A percentile compares a stretch with the other conserved stretches of the same genome.
phyloP scores from a whole-genome alignment of 352 stramenopile species.

The Pythium chondricola region DNA sequence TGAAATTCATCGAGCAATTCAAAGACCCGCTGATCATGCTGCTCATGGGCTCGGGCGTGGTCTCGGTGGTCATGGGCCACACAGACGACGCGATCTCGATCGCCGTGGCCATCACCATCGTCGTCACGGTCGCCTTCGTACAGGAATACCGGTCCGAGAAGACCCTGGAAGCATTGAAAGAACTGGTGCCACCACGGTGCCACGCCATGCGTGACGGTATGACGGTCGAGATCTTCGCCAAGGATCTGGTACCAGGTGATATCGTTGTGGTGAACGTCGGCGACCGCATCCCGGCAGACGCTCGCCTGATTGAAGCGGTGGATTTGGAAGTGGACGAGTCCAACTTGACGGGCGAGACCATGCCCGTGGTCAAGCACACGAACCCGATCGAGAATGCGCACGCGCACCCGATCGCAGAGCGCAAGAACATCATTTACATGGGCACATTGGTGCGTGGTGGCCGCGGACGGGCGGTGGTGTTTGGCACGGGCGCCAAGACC shows the following conservation, averaged over 20 bases:
- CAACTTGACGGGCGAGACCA: conserved; percentile 92
- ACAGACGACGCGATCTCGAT: conserved; percentile 95
- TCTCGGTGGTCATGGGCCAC: conserved; percentile 92
- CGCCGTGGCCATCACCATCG: conserved; percentile 93
- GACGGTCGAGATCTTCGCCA: conserved; percentile 58
- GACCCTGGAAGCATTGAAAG: conserved; percentile 77
- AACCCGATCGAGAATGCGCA: conserved; percentile 54
- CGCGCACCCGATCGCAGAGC: conserved; percentile 63
- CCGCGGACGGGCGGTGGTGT: conserved; percentile 90
- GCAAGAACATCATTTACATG: conserved; percentile 95
- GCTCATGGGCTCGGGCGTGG: conserved; percentile 87
- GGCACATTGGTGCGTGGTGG: conserved; percentile 93
- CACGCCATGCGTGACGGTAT: conserved; percentile 53
- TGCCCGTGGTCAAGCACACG: conserved; percentile 76
- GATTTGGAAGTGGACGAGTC: conserved; percentile 91
- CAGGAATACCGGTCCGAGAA: conserved; percentile 86
- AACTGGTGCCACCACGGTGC: conserved; percentile 71
- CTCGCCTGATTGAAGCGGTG: conserved; percentile 85
- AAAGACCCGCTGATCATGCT: conserved; percentile 97
- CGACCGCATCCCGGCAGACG: conserved; percentile 92
- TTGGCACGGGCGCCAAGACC: conserved; percentile 90
- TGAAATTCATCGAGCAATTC: conserved; percentile 92
- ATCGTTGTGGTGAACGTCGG: conserved; percentile 88
- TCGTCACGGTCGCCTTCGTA: conserved; percentile 95
- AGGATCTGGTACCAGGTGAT: conserved; percentile 77